A percentile compares a stretch with the other conserved stretches of the same genome.
These are phyloP conservation scores for Solanum clarkiae DNA, from an alignment of 257 asterid genomes.

Conservation along the genomic window DNA sequence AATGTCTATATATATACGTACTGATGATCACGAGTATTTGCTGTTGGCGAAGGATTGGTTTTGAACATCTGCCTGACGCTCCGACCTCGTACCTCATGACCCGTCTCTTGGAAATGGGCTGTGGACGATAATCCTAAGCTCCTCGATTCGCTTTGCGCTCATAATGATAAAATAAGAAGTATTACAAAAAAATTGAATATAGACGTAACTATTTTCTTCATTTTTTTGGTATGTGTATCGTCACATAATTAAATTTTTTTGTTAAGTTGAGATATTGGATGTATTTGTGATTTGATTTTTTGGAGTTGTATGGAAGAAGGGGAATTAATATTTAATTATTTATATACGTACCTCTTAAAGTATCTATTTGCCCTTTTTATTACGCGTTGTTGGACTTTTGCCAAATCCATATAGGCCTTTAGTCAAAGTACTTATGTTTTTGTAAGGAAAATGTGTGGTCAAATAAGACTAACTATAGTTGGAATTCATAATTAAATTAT, in stretches of 20 bases:
- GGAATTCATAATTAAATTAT: neutral
- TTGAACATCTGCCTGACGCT: neutral
- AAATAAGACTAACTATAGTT: neutral
- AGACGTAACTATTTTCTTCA: neutral
- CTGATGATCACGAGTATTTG: neutral
- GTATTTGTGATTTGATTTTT: neutral
- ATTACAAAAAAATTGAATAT: neutral
- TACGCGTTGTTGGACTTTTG: neutral
- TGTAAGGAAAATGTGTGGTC: neutral
- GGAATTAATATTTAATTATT: neutral
- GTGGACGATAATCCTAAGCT: neutral
- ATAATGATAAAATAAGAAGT: neutral
- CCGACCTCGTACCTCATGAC: neutral
- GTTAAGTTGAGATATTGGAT: neutral
- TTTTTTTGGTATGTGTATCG: neutral
- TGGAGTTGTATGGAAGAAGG: neutral
- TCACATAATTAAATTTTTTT: neutral
- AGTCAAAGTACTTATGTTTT: neutral
- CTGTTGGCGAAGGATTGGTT: neutral
- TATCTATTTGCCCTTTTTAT: neutral
- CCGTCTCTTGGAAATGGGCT: neutral
- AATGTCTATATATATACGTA: neutral
- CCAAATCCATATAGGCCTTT: neutral
- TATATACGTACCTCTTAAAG: neutral
- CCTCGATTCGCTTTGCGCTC: neutral